Percentiles rank a stretch among this genome's conserved stretches.
phyloP scores from a whole-genome alignment of 441 rosid species.

The Eutrema salsugineum region DNA sequence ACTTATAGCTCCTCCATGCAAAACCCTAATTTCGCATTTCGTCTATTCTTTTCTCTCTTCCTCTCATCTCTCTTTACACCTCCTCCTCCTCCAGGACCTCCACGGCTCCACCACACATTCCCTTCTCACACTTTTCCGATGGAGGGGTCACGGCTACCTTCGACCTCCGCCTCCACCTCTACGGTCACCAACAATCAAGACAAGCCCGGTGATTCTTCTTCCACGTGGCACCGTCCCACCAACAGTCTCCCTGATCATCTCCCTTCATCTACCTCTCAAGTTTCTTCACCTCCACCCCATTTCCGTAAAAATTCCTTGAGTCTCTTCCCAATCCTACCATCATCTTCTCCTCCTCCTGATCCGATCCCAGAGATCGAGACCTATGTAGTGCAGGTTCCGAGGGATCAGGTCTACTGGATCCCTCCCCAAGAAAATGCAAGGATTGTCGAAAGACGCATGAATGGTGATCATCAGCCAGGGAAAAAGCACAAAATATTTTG shows the following conservation, averaged over 20 bases:
- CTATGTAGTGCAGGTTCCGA: slow-evolving; percentile 45
- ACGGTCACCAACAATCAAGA: not conserved
- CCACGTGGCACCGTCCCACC: slow-evolving; percentile 10
- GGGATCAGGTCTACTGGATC: slow-evolving; percentile 47
- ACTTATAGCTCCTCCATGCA: not conserved
- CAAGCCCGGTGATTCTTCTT: not conserved
- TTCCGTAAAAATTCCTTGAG: slow-evolving; percentile 6
- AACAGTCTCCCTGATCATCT: slow-evolving; percentile 4
- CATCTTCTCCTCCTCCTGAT: not conserved
- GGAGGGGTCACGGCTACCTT: slow-evolving; percentile 4
- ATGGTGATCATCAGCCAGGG: not conserved
- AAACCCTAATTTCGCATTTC: slow-evolving; percentile 1
- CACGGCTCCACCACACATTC: not conserved
- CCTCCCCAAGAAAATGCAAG: slow-evolving; percentile 45
- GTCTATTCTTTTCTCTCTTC: not conserved
- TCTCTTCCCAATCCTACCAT: not conserved
- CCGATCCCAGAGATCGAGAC: slow-evolving; percentile 28
- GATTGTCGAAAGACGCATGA: slow-evolving; percentile 18
- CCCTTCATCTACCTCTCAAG: slow-evolving; percentile 4
- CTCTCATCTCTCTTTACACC: not conserved
- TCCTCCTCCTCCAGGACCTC: no score
- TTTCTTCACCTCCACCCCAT: slow-evolving; percentile 8
- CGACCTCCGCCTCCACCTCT: not conserved
- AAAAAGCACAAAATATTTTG: not conserved
- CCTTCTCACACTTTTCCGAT: not conserved